Evolutionary conservation across 2,329 filamentous ascomycete genomes (phyloP), one percentile per base, ranked within the genome.

Genomic region (Sarocladiaceae sp.): DNA sequence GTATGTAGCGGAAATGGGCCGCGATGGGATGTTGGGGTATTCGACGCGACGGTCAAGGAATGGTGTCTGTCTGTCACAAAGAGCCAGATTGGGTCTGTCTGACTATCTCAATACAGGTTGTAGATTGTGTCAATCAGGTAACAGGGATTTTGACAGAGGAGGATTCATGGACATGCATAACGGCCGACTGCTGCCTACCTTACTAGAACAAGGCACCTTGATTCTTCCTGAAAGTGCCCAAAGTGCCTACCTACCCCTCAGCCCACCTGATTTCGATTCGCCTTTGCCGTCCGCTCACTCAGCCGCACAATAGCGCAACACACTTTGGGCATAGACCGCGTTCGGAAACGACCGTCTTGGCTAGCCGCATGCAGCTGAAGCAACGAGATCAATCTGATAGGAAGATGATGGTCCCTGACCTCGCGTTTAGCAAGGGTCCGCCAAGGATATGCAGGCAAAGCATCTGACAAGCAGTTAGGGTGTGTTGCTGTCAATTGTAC

Each of bases 291-390:
- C n/a, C 16, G 33, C 33, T 6, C 33, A 19, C 15, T 35, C 33
- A 35, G 33, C 33, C 33, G 33, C 33, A 35, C 33, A 15, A 35
- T 35, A 35, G 33, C 33, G 33, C 33, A 35, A 35, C 7, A 19
- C 33, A 35, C 33, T 35, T 35, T 21, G 6, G 33, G 33, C 18
- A 35, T 19, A 21, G 33, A 35, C 33, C 33, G 33, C 33, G 33
- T 35, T 35, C 33, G 6, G 6, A 19, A 35, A 35, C 33, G 18
- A 35, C 18, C 33, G 33, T 35, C 33, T 35, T 19, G 33, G 18
- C 33, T 35, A 21, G 33, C 18, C 15, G 15, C 33, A 35, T 18
- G 33, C 15, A 19, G 33, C 33, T 35, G 33, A 35, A 21, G 33
- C 33, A 35, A 35, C 33, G 18, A 35, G 6, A 35, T 35, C 15